Conservation (phyloP, 148 eudicot species). For the Nepenthes gracilis region DNA sequence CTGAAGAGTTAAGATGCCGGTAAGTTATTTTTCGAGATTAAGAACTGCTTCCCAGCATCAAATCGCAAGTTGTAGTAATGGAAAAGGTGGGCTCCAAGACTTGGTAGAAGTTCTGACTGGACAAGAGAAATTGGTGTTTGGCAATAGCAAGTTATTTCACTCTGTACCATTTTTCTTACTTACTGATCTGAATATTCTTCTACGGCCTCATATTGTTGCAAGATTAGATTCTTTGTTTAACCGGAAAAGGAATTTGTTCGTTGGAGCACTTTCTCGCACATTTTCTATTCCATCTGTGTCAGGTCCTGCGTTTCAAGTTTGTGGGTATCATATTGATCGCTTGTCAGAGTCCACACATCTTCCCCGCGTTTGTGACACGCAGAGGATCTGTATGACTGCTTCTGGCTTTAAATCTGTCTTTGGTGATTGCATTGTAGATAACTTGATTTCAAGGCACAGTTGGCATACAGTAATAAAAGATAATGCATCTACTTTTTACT, state of each 20-base stretch:
- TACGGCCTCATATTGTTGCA: slow-evolving; percentile 37
- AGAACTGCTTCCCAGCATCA: slow-evolving; percentile 27
- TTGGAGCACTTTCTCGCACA: slow-evolving; percentile 57
- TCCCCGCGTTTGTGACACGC: slow-evolving; percentile 10
- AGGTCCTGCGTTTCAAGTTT: slow-evolving; percentile 58
- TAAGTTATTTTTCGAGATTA: slow-evolving; percentile 34
- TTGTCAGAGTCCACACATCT: slow-evolving; percentile 23
- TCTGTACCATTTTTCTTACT: slow-evolving; percentile 18
- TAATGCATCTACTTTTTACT: slow-evolving; percentile 14
- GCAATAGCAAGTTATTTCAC: slow-evolving; percentile 23
- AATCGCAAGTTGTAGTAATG: slow-evolving; percentile 23
- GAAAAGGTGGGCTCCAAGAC: slow-evolving; percentile 29
- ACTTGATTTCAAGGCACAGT: slow-evolving; percentile 21
- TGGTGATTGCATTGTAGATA: slow-evolving; percentile 24
- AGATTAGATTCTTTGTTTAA: slow-evolving; percentile 39
- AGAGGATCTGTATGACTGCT: slow-evolving; percentile 32
- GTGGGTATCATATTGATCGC: slow-evolving; percentile 50
- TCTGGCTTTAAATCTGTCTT: slow-evolving; percentile 29
- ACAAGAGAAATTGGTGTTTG: slow-evolving; percentile 36
- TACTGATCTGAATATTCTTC: slow-evolving; percentile 25
- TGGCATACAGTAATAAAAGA: slow-evolving; percentile 18
- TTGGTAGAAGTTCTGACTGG: slow-evolving; percentile 27
- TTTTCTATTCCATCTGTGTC: slow-evolving; percentile 68
- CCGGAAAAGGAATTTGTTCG: slow-evolving; percentile 34
- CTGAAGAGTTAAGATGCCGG: slow-evolving; percentile 47